phyloP scores from a whole-genome alignment of 2,329 filamentous ascomycete species.

The Arthrobotrys pseudoclavata region DNA sequence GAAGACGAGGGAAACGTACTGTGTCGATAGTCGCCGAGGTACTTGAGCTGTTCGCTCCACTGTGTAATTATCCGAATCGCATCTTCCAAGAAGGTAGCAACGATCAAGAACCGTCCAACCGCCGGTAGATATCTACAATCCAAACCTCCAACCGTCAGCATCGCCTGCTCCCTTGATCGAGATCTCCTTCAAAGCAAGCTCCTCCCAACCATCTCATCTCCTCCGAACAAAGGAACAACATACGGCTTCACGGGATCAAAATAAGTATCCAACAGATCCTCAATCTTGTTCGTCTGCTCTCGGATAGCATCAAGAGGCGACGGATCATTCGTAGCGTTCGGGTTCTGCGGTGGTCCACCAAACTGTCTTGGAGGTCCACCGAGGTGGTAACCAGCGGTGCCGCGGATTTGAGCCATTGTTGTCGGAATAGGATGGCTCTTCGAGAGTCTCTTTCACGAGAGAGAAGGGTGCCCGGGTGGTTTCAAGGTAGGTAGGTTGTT shows the following conservation, averaged over 20 bases:
- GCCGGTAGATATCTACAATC: slow-evolving; percentile 84
- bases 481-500: background rate
- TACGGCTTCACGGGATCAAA: slow-evolving; percentile 96
- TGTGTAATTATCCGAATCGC: slow-evolving; percentile 95
- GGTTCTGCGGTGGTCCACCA: slow-evolving; percentile 64
- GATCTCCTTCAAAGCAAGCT: slow-evolving; percentile 49
- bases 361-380: slow-evolving; percentile 65
- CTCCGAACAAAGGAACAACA: slow-evolving; percentile 66
- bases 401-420: slow-evolving; percentile 73
- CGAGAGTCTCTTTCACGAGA: background rate
- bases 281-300: slow-evolving; percentile 97
- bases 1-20: slow-evolving; percentile 77
- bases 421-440: slow-evolving; percentile 3
- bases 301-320: slow-evolving; percentile 85
- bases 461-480: background rate
- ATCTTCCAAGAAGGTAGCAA: slow-evolving; percentile 98
- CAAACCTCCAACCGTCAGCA: slow-evolving; percentile 62
- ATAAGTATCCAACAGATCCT: slow-evolving; percentile 88
- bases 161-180: slow-evolving; percentile 58
- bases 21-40: slow-evolving; percentile 90
- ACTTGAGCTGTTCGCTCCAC: slow-evolving; percentile 94
- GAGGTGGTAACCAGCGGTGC: slow-evolving; percentile 69
- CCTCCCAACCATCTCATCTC: background rate
- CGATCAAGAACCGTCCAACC: slow-evolving; percentile 96
- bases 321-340: slow-evolving; percentile 64